Base-by-base conservation (phyloP, 345 rosid genomes). In the Populus davidiana region DNA sequence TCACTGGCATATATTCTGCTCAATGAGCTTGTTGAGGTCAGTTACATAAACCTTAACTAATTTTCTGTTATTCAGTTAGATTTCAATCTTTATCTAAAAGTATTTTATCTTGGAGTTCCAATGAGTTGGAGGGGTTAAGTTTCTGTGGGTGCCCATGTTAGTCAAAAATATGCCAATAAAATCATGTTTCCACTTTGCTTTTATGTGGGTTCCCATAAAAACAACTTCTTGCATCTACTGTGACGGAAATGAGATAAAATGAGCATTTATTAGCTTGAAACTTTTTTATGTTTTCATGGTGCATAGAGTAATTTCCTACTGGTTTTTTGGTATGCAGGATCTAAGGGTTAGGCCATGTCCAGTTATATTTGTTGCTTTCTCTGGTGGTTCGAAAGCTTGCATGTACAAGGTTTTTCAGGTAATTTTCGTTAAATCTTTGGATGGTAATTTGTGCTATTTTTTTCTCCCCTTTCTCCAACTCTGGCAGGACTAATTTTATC, bases 361-460 rank as follows among this genome's bases (percentile, higher is more conserved):
- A 20, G 85, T 92, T 69, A 89, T 92, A 77, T 90, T 93, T 80
- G 86, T 89, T 43, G 90, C 98, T 35, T 81, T 96, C 81, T 96
- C 98, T 80, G 98, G 94, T 2, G 92, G 93, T 85, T 79, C 97
- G 2, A 93, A 96, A 85, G 96, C 98, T 78, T 93, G 96, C 82
- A 84, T 92, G 98, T 88, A 90, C 87, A 92, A 96, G 88, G 91
- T 89, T 33, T 85, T 90, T 72, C 96, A 96, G 96, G 99, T 83
- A 83, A 68, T 29, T 54, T 67, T 41, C 33, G 23, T 50, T 69
- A 67, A 52, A 33, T 41, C 8, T 27, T 41, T 1, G 35, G 5
- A 33, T 38, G 2, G 49, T 67, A 5, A 38, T 31, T 35, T 36
- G 31, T 23, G 14, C 43, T 73, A 13, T 36, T 61, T 9, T 78